phyloP scores from a whole-genome alignment of 129 eudicot species.

The Centaurea solstitialis region DNA sequence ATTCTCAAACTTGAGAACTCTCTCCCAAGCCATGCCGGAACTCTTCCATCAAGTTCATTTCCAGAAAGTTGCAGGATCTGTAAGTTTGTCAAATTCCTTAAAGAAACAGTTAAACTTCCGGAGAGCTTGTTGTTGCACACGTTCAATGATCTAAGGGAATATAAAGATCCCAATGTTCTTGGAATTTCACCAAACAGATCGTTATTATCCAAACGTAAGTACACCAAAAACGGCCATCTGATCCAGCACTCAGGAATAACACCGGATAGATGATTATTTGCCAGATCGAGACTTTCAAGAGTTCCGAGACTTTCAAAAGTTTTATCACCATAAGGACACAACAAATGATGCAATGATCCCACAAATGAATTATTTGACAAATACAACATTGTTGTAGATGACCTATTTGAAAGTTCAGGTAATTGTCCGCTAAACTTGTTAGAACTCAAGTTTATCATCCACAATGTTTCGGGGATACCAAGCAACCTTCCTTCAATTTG shows the following conservation, averaged over 20 bases:
- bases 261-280: conserved; percentile 10
- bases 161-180: conserved; percentile 9
- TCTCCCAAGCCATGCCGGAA: conserved; percentile 3
- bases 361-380: conserved; percentile 21
- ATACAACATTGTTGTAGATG: conserved; percentile 13
- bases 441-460: conserved; percentile 14
- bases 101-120: conserved; percentile 14
- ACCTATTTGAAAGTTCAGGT: not conserved
- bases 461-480: conserved; percentile 11
- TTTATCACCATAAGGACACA: too few relatives aligned
- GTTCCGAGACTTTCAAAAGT: too few relatives aligned
- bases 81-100: conserved; percentile 20
- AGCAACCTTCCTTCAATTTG: conserved; percentile 31
- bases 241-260: conserved; percentile 16
- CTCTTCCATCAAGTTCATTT: conserved; percentile 37
- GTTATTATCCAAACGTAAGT: conserved; percentile 14
- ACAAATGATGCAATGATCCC: conserved; percentile 32
- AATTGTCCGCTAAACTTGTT: not conserved
- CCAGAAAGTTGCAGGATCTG: conserved; percentile 27
- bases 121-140: conserved; percentile 26
- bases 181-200: conserved; percentile 37
- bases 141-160: conserved; percentile 6
- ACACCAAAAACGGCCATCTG: not conserved
- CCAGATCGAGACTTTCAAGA: conserved; percentile 36
- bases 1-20: not conserved